A percentile compares a stretch with the other conserved stretches of the same genome.
Conservation (phyloP, 352 stramenopile species). For the Phytophthora agathidicida region DNA sequence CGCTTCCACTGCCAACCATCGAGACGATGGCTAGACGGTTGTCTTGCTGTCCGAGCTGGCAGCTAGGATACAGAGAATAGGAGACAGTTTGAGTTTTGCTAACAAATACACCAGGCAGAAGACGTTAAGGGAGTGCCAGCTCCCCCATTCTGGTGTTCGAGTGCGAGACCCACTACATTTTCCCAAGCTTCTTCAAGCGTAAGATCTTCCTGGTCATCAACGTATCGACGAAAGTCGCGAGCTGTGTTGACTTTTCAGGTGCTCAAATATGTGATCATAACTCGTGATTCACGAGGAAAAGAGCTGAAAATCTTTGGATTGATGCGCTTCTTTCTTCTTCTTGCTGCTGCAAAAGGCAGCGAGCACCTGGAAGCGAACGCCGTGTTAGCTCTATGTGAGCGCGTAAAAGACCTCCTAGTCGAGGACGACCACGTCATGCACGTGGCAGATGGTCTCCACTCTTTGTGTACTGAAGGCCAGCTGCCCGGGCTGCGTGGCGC, state of each 20-base stretch:
- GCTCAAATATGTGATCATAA: no score
- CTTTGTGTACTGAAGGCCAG: conserved; percentile 90
- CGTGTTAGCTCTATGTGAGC: conserved; percentile 66
- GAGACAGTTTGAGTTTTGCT: conserved; percentile 3
- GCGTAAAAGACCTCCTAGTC: conserved; percentile 69
- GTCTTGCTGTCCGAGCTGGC: not conserved
- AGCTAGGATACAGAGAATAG: not conserved
- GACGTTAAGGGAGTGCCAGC: not conserved
- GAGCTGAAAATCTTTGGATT: no score
- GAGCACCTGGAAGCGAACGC: conserved; percentile 59
- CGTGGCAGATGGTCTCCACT: conserved; percentile 89
- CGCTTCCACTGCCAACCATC: not conserved
- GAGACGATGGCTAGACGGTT: not conserved
- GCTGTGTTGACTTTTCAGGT: no score
- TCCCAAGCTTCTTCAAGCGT: no score
- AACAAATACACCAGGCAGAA: conserved; percentile 6
- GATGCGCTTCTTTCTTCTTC: no score
- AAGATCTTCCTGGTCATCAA: no score
- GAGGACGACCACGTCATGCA: conserved; percentile 86
- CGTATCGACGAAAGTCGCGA: no score
- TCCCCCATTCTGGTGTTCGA: not conserved
- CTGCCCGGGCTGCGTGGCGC: conserved; percentile 92
- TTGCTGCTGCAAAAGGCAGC: no score
- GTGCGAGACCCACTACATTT: not conserved
- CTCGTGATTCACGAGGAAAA: no score